Percentiles rank a stretch among this genome's conserved stretches.
These are phyloP conservation scores for Gossypium gossypioides DNA, from an alignment of 441 rosid species.

Conservation along the genomic window DNA sequence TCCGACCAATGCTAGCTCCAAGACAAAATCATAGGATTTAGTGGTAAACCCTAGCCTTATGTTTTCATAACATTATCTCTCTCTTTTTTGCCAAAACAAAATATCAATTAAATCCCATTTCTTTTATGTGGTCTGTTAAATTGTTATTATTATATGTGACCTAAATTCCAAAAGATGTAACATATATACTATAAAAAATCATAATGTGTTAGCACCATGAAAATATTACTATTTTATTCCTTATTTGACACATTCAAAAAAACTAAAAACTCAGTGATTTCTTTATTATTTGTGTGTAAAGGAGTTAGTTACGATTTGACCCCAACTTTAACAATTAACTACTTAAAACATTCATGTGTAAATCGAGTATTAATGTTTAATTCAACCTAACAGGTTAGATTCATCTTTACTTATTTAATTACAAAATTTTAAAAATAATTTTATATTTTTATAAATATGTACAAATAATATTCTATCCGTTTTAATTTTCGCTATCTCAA, in stretches of 20 bases:
- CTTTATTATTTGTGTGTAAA: neutral
- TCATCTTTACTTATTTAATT: neutral
- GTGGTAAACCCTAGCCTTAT: neutral
- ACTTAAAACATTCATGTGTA: neutral
- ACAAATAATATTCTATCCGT: no score
- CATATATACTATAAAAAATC: no score
- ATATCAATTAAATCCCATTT: neutral
- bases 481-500: no score
- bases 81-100: neutral
- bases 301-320: neutral
- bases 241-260: neutral
- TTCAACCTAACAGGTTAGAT: neutral
- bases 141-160: no score
- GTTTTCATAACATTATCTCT: neutral
- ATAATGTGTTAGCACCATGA: neutral
- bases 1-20: neutral
- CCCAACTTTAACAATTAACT: neutral
- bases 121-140: neutral
- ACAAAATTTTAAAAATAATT: no score
- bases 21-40: neutral
- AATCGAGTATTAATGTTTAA: neutral
- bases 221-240: neutral
- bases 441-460: no score
- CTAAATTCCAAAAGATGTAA: no score
- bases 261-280: neutral